Base-by-base conservation (phyloP, 2,329 filamentous ascomycete genomes). In the Dactylellina leptospora region DNA sequence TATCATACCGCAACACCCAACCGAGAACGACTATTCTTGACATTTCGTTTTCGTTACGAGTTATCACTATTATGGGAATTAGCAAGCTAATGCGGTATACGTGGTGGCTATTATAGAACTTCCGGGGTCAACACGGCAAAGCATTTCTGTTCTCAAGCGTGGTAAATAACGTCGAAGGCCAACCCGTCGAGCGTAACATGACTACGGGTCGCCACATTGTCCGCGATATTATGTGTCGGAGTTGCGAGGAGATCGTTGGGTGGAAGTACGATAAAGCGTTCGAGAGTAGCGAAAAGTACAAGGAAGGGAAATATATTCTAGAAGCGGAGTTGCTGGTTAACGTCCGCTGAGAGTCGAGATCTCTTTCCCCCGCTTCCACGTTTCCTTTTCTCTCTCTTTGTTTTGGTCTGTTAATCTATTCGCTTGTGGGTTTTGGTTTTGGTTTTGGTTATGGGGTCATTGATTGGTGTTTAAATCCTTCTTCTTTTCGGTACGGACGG, bases 261-360 rank as follows among this genome's bases (percentile, higher is more conserved):
- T 99, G 95, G 95, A 97, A 96, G 81, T 99, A 99, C 80, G 95
- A 99, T 81, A 96, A 96, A 82, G 95, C 95, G 0, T 97, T 90
- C 80, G 95, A 99, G 82, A 81, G 83, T 30, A 88, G 85, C 75
- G 93, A 99, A 85, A 96, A 96, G 82, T 99, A 99, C 82, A 99
- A 99, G 83, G 95, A 99, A 84, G 93, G 92, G 62, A 99, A 97
- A 82, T 97, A 90, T 80, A 99, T 99, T 71, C 84, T 99, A 64
- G 93, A 97, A 83, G 91, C 90, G 28, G 93, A 96, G 82, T 82
- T 97, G 74, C 84, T 97, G 38, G 93, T 90, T 80, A 88, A 87
- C 76, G 92, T 97, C 72, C 69, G 74, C 48, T 73, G 53, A 16
- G 36, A 40, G 13, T 40, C 18, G 36, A 16, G 36, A 4, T 40